Percentiles rank a stretch among this genome's conserved stretches.
Conservation (phyloP, 116 monocot genomes). For the Iris pallida region DNA sequence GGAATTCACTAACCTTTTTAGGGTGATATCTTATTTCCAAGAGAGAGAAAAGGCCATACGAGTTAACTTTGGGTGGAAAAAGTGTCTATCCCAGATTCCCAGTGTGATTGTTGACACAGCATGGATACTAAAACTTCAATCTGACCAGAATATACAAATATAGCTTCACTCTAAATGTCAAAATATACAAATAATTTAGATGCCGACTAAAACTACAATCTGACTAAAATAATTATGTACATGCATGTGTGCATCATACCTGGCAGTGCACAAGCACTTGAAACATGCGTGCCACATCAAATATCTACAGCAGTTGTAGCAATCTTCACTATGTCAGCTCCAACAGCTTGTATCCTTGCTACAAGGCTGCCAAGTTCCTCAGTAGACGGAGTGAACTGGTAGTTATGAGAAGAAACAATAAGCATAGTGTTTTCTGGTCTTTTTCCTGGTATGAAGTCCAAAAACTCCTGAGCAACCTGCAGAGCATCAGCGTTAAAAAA, state of each 20-base stretch:
- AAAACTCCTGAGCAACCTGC: constrained; percentile 72
- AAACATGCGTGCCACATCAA: constrained; percentile 89
- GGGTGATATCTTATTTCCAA: too few species aligned
- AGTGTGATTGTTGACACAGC: too few species aligned
- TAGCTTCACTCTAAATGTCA: too few species aligned
- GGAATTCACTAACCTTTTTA: too few species aligned
- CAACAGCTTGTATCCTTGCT: constrained; percentile 79
- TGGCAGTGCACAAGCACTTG: constrained; percentile 78
- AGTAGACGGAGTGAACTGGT: constrained; percentile 65
- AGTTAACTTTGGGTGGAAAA: too few species aligned
- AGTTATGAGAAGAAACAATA: constrained; percentile 95
- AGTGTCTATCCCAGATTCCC: too few species aligned
- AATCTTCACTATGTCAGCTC: constrained; percentile 95
- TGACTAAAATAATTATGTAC: too few species aligned
- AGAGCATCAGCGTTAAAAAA: neutral
- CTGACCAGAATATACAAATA: too few species aligned
- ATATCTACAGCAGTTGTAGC: constrained; percentile 73
- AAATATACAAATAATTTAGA: too few species aligned
- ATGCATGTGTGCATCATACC: constrained; percentile 22
- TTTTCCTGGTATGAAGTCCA: constrained; percentile 46
- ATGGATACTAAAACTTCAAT: too few species aligned
- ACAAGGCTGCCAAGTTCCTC: constrained; percentile 68
- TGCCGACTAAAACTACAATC: too few species aligned
- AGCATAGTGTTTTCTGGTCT: constrained; percentile 73
- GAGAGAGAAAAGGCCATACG: too few species aligned